Evolutionary conservation across 345 rosid species (phyloP).

Genomic region (Eucalyptus erythrocorys): DNA sequence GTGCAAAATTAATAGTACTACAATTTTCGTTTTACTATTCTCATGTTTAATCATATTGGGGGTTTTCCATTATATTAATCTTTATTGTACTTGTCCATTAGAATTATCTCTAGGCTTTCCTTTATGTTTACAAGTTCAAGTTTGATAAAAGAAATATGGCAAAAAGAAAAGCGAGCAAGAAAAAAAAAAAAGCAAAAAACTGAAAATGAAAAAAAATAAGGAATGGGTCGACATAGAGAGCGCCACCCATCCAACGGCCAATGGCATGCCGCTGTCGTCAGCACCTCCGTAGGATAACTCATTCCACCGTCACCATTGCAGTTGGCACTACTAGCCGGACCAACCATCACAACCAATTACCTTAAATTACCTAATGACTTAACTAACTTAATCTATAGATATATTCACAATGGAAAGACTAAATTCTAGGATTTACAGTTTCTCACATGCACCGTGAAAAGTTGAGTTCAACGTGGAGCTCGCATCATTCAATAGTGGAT

Average conservation of each 20-base stretch:
- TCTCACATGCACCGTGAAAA: neutral
- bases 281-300: neutral
- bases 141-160: neutral
- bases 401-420: neutral
- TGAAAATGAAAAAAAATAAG: too few relatives aligned
- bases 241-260: neutral
- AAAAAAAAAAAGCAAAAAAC: too few relatives aligned
- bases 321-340: neutral
- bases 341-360: neutral
- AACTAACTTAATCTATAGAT: neutral
- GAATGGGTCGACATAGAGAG: neutral
- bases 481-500: too few relatives aligned
- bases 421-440: neutral
- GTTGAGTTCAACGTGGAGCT: neutral
- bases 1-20: too few relatives aligned
- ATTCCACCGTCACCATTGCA: accelerated
- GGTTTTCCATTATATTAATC: neutral
- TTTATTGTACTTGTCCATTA: neutral
- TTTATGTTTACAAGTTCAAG: neutral
- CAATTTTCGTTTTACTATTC: too few relatives aligned
- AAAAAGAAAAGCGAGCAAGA: too few relatives aligned
- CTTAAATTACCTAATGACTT: neutral
- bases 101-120: neutral
- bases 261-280: neutral
- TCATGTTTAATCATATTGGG: neutral